Evolutionary conservation across 257 asterid species (phyloP), one percentile per base, ranked within the genome.

Genomic region (Solanum neorickii): DNA sequence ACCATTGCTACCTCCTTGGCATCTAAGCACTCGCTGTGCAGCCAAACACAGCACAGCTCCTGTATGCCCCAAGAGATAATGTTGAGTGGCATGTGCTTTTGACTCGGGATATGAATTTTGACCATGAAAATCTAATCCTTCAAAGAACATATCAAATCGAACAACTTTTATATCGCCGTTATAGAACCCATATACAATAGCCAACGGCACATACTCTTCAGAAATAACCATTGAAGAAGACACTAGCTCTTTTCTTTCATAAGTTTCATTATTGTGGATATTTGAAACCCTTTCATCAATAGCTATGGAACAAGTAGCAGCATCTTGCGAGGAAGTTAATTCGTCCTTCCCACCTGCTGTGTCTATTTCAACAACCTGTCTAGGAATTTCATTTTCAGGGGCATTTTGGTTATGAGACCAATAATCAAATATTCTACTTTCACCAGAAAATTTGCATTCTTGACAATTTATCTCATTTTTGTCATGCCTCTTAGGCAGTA

Each of bases 1-100:
- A 85, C 90, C 92, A 89, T 87, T 90, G 77, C 88, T 92, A 89
- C 92, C 89, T 86, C 88, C 92, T 72, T 85, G 91, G 76, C 93
- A 88, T 87, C 82, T 87, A 87, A 89, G 93, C 94, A 90, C 93
- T 70, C 84, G 92, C 88, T 95, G 99, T 78, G 98, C 93, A 86
- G 99, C 99, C 92, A 97, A 93, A 91, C 99, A 94, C 83, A 97
- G 93, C 46, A 97, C 95, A 89, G 98, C 96, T 85, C 96, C 98
- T 11, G 86, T 91, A 89, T 97, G 99, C 84, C 99, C 99, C 73
- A 89, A 87, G 87, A 97, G 95, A 90, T 66, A 89, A 77, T 87
- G 91, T 76, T 89, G 94, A 83, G 92, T 82, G 88, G 90, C 92
- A 77, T 87, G 89, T 82, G 92, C 86, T 82, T 87, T 89, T 87